These are phyloP conservation scores for Speleostelium caveatum DNA, from an alignment of 78 protist species.

Conservation along the genomic window DNA sequence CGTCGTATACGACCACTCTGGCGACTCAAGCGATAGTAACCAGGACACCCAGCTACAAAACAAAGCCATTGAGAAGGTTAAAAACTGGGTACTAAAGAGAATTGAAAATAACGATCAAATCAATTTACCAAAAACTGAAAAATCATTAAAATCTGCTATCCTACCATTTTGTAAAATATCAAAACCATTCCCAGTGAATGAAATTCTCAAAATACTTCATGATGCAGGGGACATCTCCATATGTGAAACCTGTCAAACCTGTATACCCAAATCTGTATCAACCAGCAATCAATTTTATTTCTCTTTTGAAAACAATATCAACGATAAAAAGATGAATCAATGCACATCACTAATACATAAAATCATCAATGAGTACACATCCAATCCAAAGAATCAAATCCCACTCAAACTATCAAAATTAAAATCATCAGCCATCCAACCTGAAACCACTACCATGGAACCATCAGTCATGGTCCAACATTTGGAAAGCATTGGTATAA, in stretches of 20 bases:
- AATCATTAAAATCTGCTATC: slow-evolving; percentile 15
- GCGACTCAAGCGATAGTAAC: not conserved
- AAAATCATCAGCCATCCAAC: not conserved
- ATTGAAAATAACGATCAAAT: slow-evolving; percentile 1
- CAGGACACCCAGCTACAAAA: not conserved
- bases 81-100: slow-evolving; percentile 38
- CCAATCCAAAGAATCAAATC: slow-evolving; percentile 6
- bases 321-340: not conserved
- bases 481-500: too few species aligned
- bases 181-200: not conserved
- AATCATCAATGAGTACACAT: slow-evolving; percentile 14
- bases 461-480: too few species aligned
- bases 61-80: slow-evolving; percentile 2
- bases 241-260: slow-evolving; percentile 45
- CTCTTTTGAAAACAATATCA: too few species aligned
- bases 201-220: not conserved
- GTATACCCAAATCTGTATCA: slow-evolving; percentile 9
- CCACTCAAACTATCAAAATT: slow-evolving; percentile 5
- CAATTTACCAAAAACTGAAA: slow-evolving; percentile 37
- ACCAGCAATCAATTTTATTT: slow-evolving; percentile 16
- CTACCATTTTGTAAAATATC: slow-evolving; percentile 40
- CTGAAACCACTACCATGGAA: not conserved
- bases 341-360: not conserved
- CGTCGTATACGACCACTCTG: not conserved
- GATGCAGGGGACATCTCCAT: slow-evolving; percentile 51